Evolutionary conservation across 2,329 filamentous ascomycete genomes (phyloP).

Genomic region (Diaporthe sp.): DNA sequence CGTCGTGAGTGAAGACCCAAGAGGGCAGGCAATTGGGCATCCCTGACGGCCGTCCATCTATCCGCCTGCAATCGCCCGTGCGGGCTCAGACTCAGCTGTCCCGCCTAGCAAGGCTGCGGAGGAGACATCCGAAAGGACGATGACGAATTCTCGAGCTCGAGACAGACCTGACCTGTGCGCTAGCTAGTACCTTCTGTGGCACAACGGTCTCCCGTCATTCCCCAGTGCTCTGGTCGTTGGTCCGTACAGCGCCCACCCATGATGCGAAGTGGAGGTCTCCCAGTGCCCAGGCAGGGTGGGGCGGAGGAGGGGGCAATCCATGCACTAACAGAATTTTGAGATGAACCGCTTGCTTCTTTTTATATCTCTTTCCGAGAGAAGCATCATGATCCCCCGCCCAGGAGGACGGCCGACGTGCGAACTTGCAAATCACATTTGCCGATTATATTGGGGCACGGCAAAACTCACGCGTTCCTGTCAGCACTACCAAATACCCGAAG

Average conservation of each 20-base stretch:
- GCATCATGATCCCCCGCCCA: not conserved
- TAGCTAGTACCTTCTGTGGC: slow-evolving; percentile 8
- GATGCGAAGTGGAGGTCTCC: slow-evolving; percentile 1
- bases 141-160: not conserved
- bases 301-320: not conserved
- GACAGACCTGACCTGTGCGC: slow-evolving; percentile 9
- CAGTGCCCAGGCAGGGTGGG: not conserved
- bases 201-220: not conserved
- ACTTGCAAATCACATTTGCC: not conserved
- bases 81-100: not conserved
- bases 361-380: slow-evolving; percentile 1
- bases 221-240: not conserved
- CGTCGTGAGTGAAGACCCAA: not conserved
- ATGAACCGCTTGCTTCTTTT: slow-evolving; percentile 27
- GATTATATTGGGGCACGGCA: not conserved
- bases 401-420: not conserved
- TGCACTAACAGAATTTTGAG: slow-evolving; percentile 19
- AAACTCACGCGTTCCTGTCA: not conserved
- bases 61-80: not conserved
- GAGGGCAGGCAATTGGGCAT: not conserved
- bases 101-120: not conserved
- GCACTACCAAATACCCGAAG: not conserved
- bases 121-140: slow-evolving; percentile 4
- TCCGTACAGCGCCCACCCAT: slow-evolving; percentile 4
- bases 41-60: not conserved